Base-by-base conservation (phyloP, 176 grass and related monocot genomes). In the Pharus latifolius region DNA sequence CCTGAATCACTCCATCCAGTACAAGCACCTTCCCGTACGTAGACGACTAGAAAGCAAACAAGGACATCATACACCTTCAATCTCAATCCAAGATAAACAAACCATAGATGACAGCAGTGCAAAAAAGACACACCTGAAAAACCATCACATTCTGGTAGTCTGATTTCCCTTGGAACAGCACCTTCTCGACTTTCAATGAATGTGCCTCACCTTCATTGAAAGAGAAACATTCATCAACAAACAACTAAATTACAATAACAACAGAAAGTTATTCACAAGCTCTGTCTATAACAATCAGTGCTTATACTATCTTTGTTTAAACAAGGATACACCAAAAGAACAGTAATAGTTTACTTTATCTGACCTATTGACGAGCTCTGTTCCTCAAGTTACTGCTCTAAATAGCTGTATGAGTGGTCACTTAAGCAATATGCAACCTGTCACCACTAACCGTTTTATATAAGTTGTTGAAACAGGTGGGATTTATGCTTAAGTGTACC, bases 21-120 rank as follows among this genome's bases (percentile, higher is more conserved):
- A 99, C 90, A 32, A 99, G 87, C 42, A 99, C 95, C 70, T 86
- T 99, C n/a, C 95, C 95, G 1, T 99, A 99, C 5, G 90, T 94
- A 2, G 84, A 88, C 4, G 87, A 99, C 90, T 99, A 43, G 2
- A 69, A 47, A 19, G 10, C 41, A 47, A 80, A 50, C 17, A 69
- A 67, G 3, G 54, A 29, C 17, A 73, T 7, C 19, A 34, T 28
- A 4, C 43, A 74, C 30, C 2, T 31, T 29, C 52, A 51, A 72
- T 23, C 20, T 47, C 28, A 30, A 51, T 48, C 20, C 2, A 42
- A 49, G 43, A 35, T 4, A 22, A 30, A 61, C 14, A 1, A 23
- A 34, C 61, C 44, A 63, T 46, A 54, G 24, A 75, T 16, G 0
- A 58, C 1, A 43, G 5, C 2, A 10, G 34, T 16, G 25, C 9